phyloP scores from a whole-genome alignment of 305 asterid genomes.

The Plantago lanceolata region DNA sequence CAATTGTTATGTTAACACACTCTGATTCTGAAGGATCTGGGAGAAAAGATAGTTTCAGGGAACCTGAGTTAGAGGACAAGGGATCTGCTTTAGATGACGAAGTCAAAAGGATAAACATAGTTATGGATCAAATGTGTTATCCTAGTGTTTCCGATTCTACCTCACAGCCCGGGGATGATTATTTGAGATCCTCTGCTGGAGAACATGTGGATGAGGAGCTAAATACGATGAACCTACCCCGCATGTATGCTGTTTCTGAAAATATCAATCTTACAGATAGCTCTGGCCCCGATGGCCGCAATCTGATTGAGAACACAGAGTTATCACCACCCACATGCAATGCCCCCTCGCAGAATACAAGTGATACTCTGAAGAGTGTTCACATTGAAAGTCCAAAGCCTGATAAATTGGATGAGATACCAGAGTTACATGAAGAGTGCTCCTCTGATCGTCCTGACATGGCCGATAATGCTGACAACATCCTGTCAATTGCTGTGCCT shows the following conservation, averaged over 20 bases:
- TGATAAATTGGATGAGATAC: conserved; percentile 34
- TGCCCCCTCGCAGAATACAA: conserved; percentile 22
- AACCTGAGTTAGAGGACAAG: conserved; percentile 26
- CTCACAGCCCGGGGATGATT: conserved; percentile 32
- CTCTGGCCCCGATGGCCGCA: conserved; percentile 28
- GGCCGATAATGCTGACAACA: conserved; percentile 26
- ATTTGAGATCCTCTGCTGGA: conserved; percentile 31
- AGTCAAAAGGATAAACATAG: conserved; percentile 29
- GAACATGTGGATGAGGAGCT: conserved; percentile 29
- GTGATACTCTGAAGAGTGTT: conserved; percentile 22
- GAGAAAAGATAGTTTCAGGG: conserved; percentile 27
- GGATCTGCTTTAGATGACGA: conserved; percentile 21
- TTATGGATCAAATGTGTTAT: conserved; percentile 26
- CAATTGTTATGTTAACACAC: conserved; percentile 26
- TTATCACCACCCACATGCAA: conserved; percentile 15
- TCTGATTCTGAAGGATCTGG: conserved; percentile 33
- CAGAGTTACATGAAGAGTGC: conserved; percentile 25
- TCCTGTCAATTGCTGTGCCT: conserved; percentile 25
- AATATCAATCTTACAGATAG: conserved; percentile 27
- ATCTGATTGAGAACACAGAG: conserved; percentile 23
- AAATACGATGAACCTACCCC: conserved; percentile 27
- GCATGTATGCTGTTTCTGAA: conserved; percentile 28
- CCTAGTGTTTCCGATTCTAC: conserved; percentile 30
- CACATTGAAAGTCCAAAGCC: conserved; percentile 26
- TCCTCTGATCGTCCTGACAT: conserved; percentile 30